Conservation (phyloP, 2,329 filamentous ascomycete species). For the Pseudogymnoascus sp. region DNA sequence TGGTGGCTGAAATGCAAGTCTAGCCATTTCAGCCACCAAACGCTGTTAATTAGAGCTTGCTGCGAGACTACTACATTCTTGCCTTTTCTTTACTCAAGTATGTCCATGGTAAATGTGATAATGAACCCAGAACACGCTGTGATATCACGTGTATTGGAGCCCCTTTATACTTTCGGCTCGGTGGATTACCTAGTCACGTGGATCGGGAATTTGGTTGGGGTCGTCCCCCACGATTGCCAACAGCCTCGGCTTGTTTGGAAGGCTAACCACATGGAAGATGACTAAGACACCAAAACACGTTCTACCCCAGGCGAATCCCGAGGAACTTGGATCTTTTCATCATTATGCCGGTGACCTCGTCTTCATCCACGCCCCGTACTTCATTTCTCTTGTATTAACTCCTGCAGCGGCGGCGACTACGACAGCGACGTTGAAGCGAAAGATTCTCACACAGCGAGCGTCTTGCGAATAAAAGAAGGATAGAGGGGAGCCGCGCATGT, state of each 20-base stretch:
- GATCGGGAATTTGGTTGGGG: background rate
- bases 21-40: background rate
- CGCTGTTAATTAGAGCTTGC: background rate
- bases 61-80: background rate
- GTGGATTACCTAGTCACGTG: background rate
- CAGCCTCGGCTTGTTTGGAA: background rate
- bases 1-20: background rate
- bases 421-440: background rate
- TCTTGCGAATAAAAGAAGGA: background rate
- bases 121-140: background rate
- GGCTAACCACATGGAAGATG: slow-evolving; percentile 1
- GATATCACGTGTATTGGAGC: background rate
- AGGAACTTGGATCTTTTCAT: slow-evolving; percentile 2
- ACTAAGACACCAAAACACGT: background rate
- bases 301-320: background rate
- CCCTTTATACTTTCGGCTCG: background rate
- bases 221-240: background rate
- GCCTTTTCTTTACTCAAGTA: background rate
- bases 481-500: background rate
- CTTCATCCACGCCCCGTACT: background rate
- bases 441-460: background rate
- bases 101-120: background rate
- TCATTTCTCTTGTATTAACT: background rate
- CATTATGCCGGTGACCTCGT: background rate
- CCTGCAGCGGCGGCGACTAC: background rate